Conservation (phyloP, 2,329 filamentous ascomycete genomes). For the Hypoxylon sp. region DNA sequence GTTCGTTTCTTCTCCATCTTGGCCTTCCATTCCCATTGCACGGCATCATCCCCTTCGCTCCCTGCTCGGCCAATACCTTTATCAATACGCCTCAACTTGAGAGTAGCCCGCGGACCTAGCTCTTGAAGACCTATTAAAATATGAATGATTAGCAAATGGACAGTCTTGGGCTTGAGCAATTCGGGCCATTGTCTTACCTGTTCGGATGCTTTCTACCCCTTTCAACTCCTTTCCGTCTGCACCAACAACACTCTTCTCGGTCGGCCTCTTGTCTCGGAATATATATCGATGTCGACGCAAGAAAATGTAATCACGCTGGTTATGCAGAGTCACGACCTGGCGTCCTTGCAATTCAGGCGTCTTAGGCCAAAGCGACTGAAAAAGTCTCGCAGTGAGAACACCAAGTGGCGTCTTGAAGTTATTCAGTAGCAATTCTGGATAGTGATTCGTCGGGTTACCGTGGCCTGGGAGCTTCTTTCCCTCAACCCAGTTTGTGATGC, state of each 20-base stretch:
- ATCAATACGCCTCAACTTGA: constrained; percentile 92
- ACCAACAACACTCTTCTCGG: constrained; percentile 86
- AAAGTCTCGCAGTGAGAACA: constrained; percentile 85
- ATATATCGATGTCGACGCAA: constrained; percentile 90
- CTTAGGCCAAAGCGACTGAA: constrained; percentile 82
- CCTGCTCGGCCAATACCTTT: constrained; percentile 81
- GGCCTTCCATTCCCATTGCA: constrained; percentile 97
- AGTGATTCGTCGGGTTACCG: constrained; percentile 87
- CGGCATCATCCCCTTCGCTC: constrained; percentile 76
- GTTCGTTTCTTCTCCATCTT: constrained; percentile 95
- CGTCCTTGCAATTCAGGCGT: constrained; percentile 86
- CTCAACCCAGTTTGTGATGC: constrained; percentile 89
- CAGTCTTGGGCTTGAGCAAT: background rate
- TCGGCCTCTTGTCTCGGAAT: constrained; percentile 87
- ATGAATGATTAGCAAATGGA: constrained; percentile 27
- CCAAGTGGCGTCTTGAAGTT: constrained; percentile 95
- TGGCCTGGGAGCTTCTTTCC: constrained; percentile 90
- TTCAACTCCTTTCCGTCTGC: constrained; percentile 85
- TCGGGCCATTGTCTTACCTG: constrained; percentile 52
- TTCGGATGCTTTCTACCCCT: constrained; percentile 86
- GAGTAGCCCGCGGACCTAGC: constrained; percentile 78
- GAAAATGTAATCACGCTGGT: constrained; percentile 97
- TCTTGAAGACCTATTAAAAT: constrained; percentile 78
- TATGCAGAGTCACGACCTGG: constrained; percentile 92
- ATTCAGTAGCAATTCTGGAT: constrained; percentile 90